Conservation (phyloP, 495 filamentous ascomycete genomes). For the Penicillium crystallinum region DNA sequence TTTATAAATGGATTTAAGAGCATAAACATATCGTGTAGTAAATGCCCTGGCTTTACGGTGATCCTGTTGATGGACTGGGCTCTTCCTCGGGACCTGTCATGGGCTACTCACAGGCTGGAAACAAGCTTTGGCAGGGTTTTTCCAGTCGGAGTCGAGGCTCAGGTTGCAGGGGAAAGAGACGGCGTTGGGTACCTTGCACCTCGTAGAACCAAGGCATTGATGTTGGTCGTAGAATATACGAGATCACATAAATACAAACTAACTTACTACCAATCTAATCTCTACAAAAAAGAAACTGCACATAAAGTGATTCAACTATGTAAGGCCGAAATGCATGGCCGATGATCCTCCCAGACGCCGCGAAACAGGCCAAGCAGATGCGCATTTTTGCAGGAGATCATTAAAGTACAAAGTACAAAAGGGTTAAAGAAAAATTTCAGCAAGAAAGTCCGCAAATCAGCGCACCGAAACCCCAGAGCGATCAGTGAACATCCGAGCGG, state of each 20-base stretch:
- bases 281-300: not conserved
- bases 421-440: not conserved
- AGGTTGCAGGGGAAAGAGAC: no score
- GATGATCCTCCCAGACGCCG: constrained; percentile 24
- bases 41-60: no score
- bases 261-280: not conserved
- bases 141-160: no score
- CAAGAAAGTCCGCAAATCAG: constrained; percentile 14
- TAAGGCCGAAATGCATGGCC: constrained; percentile 25
- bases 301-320: constrained; percentile 17
- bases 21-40: no score
- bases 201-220: no score
- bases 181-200: no score
- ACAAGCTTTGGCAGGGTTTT: no score
- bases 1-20: not conserved
- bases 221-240: no score
- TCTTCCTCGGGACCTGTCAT: no score
- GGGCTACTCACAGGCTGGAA: no score
- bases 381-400: constrained; percentile 26
- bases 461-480: constrained; percentile 47
- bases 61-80: no score
- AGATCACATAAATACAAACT: no score
- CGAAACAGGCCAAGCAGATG: constrained; percentile 17
- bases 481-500: constrained; percentile 91
- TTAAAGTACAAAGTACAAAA: constrained; percentile 21